Evolutionary conservation across 768 basidiomycete genomes (phyloP).

Genomic region (Russula abietina): DNA sequence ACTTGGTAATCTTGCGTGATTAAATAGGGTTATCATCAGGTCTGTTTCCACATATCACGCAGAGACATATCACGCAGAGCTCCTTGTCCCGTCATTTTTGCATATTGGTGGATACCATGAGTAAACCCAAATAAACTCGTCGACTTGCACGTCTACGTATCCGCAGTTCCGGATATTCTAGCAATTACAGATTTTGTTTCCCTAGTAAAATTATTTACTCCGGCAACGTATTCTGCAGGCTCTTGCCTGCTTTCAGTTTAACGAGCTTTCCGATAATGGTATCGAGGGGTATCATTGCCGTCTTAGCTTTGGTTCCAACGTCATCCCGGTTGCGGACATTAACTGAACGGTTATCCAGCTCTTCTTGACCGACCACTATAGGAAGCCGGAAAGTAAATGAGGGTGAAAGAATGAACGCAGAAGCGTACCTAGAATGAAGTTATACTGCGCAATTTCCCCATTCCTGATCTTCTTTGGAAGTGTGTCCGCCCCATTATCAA

Average conservation of each 20-base stretch:
- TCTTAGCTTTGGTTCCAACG: constrained; percentile 75
- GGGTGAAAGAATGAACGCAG: neutral
- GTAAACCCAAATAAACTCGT: neutral
- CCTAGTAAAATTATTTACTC: constrained; percentile 18
- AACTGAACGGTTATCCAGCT: constrained; percentile 78
- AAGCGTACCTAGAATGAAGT: constrained; percentile 86
- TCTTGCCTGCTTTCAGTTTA: constrained; percentile 56
- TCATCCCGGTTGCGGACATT: constrained; percentile 97
- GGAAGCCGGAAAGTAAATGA: constrained; percentile 1
- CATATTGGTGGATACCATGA: neutral
- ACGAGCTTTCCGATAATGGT: constrained; percentile 65
- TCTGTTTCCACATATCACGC: neutral
- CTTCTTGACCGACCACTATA: constrained; percentile 91
- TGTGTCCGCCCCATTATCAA: constrained; percentile 88
- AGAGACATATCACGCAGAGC: neutral
- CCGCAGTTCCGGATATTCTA: neutral
- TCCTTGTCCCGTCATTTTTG: neutral
- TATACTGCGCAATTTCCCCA: constrained; percentile 95
- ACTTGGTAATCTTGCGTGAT: constrained; percentile 20
- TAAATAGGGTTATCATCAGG: neutral
- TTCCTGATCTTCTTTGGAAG: constrained; percentile 96
- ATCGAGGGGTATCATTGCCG: constrained; percentile 68
- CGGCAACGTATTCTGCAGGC: constrained; percentile 48
- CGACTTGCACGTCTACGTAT: neutral
- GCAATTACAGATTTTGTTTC: neutral